Percentiles rank a stretch among this genome's conserved stretches.
Conservation (phyloP, 1,139 yeast species). For the Hemisphaericaspora lyxosophila region DNA sequence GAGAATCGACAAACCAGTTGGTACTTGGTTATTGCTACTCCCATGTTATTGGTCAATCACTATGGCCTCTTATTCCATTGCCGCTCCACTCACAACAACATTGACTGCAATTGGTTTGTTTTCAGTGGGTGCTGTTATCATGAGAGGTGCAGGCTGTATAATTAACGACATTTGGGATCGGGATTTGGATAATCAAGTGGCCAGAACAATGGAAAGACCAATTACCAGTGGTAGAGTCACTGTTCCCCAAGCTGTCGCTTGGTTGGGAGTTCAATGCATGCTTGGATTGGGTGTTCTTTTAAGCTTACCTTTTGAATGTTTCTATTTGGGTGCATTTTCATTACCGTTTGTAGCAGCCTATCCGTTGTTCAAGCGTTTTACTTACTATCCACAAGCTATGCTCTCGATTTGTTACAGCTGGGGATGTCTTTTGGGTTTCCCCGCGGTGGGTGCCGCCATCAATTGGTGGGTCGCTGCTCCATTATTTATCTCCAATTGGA, state of each 20-base stretch:
- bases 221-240: slow-evolving; percentile 83
- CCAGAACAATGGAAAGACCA: slow-evolving; percentile 86
- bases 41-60: slow-evolving; percentile 83
- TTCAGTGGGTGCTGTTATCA: slow-evolving; percentile 79
- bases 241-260: slow-evolving; percentile 68
- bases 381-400: slow-evolving; percentile 89
- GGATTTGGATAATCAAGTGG: slow-evolving; percentile 78
- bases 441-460: slow-evolving; percentile 87
- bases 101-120: slow-evolving; percentile 62
- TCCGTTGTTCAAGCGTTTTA: slow-evolving; percentile 90
- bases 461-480: slow-evolving; percentile 74
- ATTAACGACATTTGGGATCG: slow-evolving; percentile 88
- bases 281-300: slow-evolving; percentile 76
- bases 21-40: slow-evolving; percentile 75
- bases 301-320: slow-evolving; percentile 77
- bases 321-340: slow-evolving; percentile 78
- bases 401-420: slow-evolving; percentile 86
- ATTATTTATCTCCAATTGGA: slow-evolving; percentile 70
- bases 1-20: slow-evolving; percentile 93
- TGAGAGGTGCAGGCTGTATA: slow-evolving; percentile 99
- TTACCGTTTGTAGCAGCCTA: slow-evolving; percentile 80
- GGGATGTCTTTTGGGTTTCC: slow-evolving; percentile 94
- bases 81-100: slow-evolving; percentile 67
- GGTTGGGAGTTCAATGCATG: slow-evolving; percentile 70
- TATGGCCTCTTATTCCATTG: slow-evolving; percentile 76